A percentile compares a stretch with the other conserved stretches of the same genome.
These are phyloP conservation scores for Nidula microcarpa DNA, from an alignment of 768 basidiomycete species.

Conservation along the genomic window DNA sequence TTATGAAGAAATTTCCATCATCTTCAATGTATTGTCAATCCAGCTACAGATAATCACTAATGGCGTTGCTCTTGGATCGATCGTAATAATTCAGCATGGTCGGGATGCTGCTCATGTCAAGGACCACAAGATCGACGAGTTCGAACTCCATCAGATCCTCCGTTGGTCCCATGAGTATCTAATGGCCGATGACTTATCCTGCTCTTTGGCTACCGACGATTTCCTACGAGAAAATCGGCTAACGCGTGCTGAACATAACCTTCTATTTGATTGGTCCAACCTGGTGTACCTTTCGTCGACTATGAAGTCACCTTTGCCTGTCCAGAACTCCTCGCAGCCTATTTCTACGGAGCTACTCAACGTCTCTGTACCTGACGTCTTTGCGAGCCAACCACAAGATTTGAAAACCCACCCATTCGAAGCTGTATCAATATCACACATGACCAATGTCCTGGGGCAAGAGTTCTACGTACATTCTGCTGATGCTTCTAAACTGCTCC, in stretches of 20 bases:
- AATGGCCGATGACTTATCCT: constrained; percentile 30
- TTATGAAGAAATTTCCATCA: constrained; percentile 70
- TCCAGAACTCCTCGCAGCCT: constrained; percentile 35
- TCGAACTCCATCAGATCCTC: constrained; percentile 58
- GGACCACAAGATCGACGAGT: constrained; percentile 38
- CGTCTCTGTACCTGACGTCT: constrained; percentile 12
- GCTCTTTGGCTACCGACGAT: constrained; percentile 47
- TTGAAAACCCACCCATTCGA: constrained; percentile 47
- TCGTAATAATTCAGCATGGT: constrained; percentile 45
- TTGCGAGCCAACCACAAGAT: constrained; percentile 15
- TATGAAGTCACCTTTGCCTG: constrained; percentile 40
- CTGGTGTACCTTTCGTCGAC: constrained; percentile 59
- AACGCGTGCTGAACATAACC: constrained; percentile 32
- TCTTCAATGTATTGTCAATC: constrained; percentile 56
- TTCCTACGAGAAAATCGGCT: constrained; percentile 50
- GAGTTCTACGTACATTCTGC: constrained; percentile 59
- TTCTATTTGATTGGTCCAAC: constrained; percentile 68
- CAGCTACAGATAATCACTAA: constrained; percentile 67
- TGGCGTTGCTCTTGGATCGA: constrained; percentile 63
- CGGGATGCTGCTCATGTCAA: constrained; percentile 18
- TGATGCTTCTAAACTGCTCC: constrained; percentile 31
- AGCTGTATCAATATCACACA: constrained; percentile 51
- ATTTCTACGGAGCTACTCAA: constrained; percentile 28
- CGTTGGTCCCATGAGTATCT: constrained; percentile 50
- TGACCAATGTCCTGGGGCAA: constrained; percentile 55